These are phyloP conservation scores for Petrea volubilis DNA, from an alignment of 257 asterid species.

Conservation along the genomic window DNA sequence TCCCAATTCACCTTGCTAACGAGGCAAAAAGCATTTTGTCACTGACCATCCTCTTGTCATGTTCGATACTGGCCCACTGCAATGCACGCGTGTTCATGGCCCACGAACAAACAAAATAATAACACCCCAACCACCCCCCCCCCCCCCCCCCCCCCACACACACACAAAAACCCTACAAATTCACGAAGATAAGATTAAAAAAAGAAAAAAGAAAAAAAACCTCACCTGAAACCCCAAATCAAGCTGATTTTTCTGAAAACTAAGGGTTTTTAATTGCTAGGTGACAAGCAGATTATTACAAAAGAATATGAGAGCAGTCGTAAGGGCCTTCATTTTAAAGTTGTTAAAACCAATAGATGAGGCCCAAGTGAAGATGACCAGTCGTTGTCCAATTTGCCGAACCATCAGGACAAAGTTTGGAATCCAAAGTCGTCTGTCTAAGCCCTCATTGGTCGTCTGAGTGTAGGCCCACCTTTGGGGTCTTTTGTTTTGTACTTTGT, in stretches of 20 bases:
- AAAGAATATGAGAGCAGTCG: not conserved
- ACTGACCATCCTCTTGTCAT: not conserved
- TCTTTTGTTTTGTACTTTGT: not conserved
- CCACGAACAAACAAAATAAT: not conserved
- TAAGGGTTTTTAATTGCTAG: conserved; percentile 5
- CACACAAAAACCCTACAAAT: not conserved
- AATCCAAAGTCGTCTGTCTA: conserved; percentile 35
- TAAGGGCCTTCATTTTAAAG: not conserved
- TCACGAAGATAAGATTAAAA: not conserved
- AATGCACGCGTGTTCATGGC: not conserved
- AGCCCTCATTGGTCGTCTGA: conserved; percentile 2
- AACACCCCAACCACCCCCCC: too few species aligned
- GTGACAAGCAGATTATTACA: conserved; percentile 26
- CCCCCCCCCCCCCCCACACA: too few species aligned
- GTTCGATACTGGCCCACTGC: not conserved
- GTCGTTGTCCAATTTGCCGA: conserved; percentile 28
- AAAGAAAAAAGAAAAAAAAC: too few species aligned
- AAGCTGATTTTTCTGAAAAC: conserved; percentile 7
- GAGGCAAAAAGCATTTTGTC: not conserved
- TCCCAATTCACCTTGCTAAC: not conserved
- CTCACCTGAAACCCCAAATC: not conserved
- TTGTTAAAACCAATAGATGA: not conserved
- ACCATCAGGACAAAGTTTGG: conserved; percentile 23
- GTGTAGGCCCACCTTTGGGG: not conserved
- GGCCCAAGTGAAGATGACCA: conserved; percentile 28